Percentiles rank a stretch among this genome's conserved stretches.
Conservation (phyloP, 352 stramenopile species). For the Stramenopiles sp. region DNA sequence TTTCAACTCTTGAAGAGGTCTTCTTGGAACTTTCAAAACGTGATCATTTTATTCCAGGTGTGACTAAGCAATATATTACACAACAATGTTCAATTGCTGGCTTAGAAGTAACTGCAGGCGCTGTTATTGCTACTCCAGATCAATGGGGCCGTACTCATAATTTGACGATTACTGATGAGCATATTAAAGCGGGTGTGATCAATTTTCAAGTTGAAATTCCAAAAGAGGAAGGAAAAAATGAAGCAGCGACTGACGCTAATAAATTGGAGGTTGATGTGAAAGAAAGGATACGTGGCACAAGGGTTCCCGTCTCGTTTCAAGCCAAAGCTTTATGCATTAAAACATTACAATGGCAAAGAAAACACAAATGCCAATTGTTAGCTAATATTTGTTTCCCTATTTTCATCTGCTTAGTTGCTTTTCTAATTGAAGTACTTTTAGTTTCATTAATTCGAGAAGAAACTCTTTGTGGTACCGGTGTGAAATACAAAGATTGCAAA, state of each 20-base stretch:
- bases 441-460: not conserved
- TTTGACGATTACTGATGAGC: not conserved
- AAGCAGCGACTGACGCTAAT: no score
- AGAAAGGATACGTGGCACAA: no score
- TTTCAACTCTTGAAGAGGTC: conserved; percentile 10
- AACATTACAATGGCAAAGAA: not conserved
- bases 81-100: no score
- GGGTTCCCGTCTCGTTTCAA: not conserved
- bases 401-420: not conserved
- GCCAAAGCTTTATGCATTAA: not conserved
- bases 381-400: not conserved
- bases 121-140: not conserved
- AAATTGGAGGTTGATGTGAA: no score
- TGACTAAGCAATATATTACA: no score
- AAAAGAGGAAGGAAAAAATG: no score
- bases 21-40: conserved; percentile 10
- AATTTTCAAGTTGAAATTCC: no score
- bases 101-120: not conserved
- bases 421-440: not conserved
- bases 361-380: not conserved
- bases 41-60: conserved; percentile 6
- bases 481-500: not conserved
- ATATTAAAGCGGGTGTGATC: no score
- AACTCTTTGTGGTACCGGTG: not conserved
- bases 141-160: not conserved